These are phyloP conservation scores for Stachybotrys elegans DNA, from an alignment of 2,329 filamentous ascomycete species.

Conservation along the genomic window DNA sequence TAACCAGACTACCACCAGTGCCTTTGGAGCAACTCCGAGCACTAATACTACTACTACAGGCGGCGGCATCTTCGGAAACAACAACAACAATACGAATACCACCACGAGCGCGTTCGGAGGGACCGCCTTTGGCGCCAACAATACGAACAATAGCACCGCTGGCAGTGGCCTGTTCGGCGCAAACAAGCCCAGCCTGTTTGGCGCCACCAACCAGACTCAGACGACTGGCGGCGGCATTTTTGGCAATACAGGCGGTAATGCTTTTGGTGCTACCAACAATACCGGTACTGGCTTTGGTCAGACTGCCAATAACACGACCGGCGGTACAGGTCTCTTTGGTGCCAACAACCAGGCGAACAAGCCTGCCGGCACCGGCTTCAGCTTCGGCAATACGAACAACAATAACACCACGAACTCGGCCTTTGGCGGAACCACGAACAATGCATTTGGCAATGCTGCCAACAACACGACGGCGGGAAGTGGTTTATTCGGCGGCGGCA, in stretches of 20 bases:
- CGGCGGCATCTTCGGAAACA: constrained; percentile 31
- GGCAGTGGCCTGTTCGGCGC: constrained; percentile 35
- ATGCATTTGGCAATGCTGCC: constrained; percentile 20
- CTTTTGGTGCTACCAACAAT: constrained; percentile 35
- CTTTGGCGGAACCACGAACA: constrained; percentile 22
- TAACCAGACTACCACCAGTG: constrained; percentile 25
- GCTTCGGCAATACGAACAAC: constrained; percentile 36
- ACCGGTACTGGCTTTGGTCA: constrained; percentile 24
- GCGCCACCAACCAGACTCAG: constrained; percentile 15
- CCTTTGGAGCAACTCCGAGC: constrained; percentile 39
- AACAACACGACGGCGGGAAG: constrained; percentile 22
- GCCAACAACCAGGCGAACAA: constrained; percentile 29
- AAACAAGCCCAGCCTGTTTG: constrained; percentile 21
- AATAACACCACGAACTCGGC: constrained; percentile 15
- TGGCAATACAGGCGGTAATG: constrained; percentile 27
- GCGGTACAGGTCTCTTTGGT: constrained; percentile 40
- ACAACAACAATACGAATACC: constrained; percentile 23
- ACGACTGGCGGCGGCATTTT: constrained; percentile 26
- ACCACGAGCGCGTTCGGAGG: constrained; percentile 20
- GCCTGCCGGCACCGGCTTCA: constrained; percentile 30
- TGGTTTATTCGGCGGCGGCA: constrained; percentile 36
- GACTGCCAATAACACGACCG: constrained; percentile 19
- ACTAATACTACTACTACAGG: constrained; percentile 27
- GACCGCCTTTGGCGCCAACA: constrained; percentile 37
- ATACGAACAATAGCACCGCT: constrained; percentile 16